Conservation (phyloP, 352 stramenopile genomes). For the Phytophthora fragariae region DNA sequence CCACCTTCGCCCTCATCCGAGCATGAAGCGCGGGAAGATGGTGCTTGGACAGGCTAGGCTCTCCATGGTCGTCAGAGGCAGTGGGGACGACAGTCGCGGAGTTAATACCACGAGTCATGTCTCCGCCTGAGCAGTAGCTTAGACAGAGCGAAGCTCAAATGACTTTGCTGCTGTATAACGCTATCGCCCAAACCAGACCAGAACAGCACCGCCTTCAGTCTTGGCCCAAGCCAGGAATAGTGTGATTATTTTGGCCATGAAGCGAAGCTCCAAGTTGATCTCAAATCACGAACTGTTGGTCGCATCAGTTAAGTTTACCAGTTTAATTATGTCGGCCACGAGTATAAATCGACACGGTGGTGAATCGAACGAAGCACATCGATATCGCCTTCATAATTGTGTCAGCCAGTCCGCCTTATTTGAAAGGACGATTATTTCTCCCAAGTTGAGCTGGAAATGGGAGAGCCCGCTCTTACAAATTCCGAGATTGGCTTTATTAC, state of each 20-base stretch:
- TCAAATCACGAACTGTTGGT: not conserved
- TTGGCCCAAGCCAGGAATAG: constrained; percentile 8
- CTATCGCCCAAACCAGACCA: not conserved
- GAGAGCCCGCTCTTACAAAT: not conserved
- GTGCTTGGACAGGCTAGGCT: not conserved
- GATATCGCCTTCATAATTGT: too few relatives aligned
- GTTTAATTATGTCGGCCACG: too few relatives aligned
- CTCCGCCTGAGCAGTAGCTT: not conserved
- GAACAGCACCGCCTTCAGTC: not conserved
- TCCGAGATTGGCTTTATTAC: not conserved
- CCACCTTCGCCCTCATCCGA: constrained; percentile 9
- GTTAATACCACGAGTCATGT: constrained; percentile 27
- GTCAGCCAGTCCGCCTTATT: too few relatives aligned
- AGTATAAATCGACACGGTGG: too few relatives aligned
- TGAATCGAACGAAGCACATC: too few relatives aligned
- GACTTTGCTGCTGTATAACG: not conserved
- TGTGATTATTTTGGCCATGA: constrained; percentile 1
- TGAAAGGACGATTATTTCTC: too few relatives aligned
- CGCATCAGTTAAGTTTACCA: not conserved
- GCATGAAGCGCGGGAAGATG: not conserved
- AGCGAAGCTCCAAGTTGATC: too few relatives aligned
- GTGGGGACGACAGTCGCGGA: constrained; percentile 29
- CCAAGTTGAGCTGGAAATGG: too few relatives aligned
- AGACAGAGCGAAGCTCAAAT: constrained; percentile 1
- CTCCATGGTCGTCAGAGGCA: constrained; percentile 20